Evolutionary conservation across 2,329 filamentous ascomycete genomes (phyloP), one percentile per base, ranked within the genome.

Genomic region (Fusarium abutilonis): DNA sequence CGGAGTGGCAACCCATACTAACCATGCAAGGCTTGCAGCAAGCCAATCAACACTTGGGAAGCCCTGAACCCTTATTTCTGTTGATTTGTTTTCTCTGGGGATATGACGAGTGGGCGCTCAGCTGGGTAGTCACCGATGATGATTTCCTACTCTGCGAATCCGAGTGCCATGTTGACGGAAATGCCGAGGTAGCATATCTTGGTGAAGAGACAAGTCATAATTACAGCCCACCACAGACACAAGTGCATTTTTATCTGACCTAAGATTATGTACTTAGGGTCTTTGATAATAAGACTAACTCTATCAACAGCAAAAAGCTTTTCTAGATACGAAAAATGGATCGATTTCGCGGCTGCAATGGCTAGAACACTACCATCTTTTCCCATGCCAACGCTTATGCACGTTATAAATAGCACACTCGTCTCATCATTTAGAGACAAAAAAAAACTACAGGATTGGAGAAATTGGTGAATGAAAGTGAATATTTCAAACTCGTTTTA

Each of bases 31-130:
- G 21, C 11, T 28, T 38, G 9, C 21, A 35, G 6, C 9, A 40
- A 29, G 32, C 60, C 60, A 63, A 64, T 64, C 38, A 60, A 23
- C 44, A 8, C 13, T 15, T 17, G 3, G 2, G 8, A 10, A 11
- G 11, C n/a, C 43, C 40, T 9, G 17, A 32, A 19, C 39, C 48
- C 42, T 41, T 55, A 48, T 56, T 49, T 35, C 48, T 49, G 48
- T 60, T 15, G 31, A 26, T 26, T 26, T 17, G 32, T 29, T 15
- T 11, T 35, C 5, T 13, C 43, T 54, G 23, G 23, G 23, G 23
- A 26, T 26, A 26, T 26, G 23, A 26, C 23, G 23, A 26, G 23
- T 26, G 23, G 42, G 11, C 13, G 28, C n/a, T 41, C 47, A 48
- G 32, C 13, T 43, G 29, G 29, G 39, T 55, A 60, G 3, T 41